Percentiles rank a stretch among this genome's conserved stretches.
Conservation (phyloP, 805 yeast species). For the Priceomyces carsonii region DNA sequence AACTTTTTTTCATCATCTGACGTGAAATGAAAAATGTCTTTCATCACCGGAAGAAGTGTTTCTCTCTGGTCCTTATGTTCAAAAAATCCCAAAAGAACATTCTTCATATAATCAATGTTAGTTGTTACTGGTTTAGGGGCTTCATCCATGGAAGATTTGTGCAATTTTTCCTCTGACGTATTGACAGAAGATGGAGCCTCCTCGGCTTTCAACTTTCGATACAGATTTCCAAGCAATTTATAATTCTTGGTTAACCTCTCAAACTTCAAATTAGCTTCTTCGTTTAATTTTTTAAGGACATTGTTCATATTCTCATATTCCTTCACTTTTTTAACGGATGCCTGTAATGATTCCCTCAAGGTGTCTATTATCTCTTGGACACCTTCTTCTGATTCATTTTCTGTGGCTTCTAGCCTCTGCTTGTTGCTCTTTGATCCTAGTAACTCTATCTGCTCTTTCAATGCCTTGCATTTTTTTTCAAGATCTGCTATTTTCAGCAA, state of each 20-base stretch:
- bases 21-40: conserved; percentile 68
- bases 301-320: conserved; percentile 57
- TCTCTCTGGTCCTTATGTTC: conserved; percentile 92
- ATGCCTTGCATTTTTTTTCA: conserved; percentile 32
- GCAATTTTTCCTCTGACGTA: conserved; percentile 5
- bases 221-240: conserved; percentile 61
- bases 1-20: conserved; percentile 74
- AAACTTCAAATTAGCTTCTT: conserved; percentile 65
- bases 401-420: not conserved
- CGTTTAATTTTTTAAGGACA: conserved; percentile 60
- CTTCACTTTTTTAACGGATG: conserved; percentile 50
- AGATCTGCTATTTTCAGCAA: conserved; percentile 37
- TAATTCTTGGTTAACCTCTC: conserved; percentile 72
- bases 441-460: conserved; percentile 25
- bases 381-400: conserved; percentile 21
- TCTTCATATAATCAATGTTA: conserved; percentile 72
- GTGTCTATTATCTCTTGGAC: conserved; percentile 35
- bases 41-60: conserved; percentile 81
- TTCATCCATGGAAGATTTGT: conserved; percentile 9
- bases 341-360: conserved; percentile 54
- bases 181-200: conserved; percentile 1
- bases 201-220: conserved; percentile 43
- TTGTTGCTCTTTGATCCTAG: conserved; percentile 19
- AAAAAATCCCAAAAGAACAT: conserved; percentile 86
- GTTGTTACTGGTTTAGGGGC: conserved; percentile 14